Evolutionary conservation across 2,329 filamentous ascomycete genomes (phyloP).

Genomic region (Aspergillus fumigatiaffinis): DNA sequence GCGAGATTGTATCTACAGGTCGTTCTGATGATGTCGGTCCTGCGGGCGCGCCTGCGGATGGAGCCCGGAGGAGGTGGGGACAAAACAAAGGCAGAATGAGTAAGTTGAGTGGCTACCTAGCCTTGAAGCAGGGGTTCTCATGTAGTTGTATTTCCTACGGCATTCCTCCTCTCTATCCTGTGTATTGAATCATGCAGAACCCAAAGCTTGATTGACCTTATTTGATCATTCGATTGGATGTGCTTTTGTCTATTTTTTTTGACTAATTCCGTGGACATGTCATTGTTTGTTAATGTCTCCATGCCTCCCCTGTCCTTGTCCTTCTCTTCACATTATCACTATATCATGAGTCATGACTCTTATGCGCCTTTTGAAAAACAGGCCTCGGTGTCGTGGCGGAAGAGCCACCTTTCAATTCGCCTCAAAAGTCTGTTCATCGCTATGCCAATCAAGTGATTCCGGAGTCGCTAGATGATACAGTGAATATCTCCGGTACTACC

Average conservation of each 20-base stretch:
- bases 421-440: slow-evolving; percentile 8
- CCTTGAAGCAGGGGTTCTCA: neutral
- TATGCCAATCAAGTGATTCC: slow-evolving; percentile 10
- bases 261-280: neutral
- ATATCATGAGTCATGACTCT: neutral
- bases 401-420: slow-evolving; percentile 14
- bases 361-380: neutral
- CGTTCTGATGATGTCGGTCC: slow-evolving; percentile 2
- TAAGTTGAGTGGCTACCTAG: slow-evolving; percentile 4
- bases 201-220: neutral
- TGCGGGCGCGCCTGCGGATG: neutral
- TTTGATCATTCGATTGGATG: neutral
- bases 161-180: neutral
- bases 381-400: slow-evolving; percentile 16
- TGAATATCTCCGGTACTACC: slow-evolving; percentile 35
- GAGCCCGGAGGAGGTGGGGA: neutral
- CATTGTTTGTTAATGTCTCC: neutral
- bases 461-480: slow-evolving; percentile 27
- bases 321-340: neutral
- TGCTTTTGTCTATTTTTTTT: neutral
- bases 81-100: slow-evolving; percentile 5
- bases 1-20: slow-evolving; percentile 23
- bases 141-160: neutral
- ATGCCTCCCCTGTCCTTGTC: neutral
- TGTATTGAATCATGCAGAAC: neutral